Evolutionary conservation across 176 grass and related monocot genomes (phyloP), one percentile per base, ranked within the genome.

Genomic region (Phoenix dactylifera): DNA sequence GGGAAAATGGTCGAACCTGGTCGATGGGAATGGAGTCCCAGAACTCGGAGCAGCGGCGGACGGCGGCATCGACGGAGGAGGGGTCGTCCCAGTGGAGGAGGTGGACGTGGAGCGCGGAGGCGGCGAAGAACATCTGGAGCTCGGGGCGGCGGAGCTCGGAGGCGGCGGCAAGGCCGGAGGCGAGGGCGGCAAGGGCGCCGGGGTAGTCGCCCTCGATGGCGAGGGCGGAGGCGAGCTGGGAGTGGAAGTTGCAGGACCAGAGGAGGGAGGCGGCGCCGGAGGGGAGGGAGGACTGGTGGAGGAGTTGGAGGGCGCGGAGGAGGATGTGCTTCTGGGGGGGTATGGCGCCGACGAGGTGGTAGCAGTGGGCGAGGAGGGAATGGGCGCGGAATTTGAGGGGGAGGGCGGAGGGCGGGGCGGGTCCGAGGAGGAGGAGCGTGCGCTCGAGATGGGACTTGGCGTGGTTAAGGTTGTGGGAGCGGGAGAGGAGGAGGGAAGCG

Each of bases 51-150:
- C 73, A 70, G 15, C 64, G 74, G 5, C 28, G 67, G 26, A 82
- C 81, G 1, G 83, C 75, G 14, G 50, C 79, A 60, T 82, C 81
- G 0, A 91, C 87, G 5, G 79, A 70, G 23, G 57, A 9, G 4
- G 6, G 74, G 66, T 97, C 87, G 54, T 90, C 86, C 92, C 84
- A 97, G 78, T 83, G 83, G 49, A 97, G 84, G 20, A 91, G 66
- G 50, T 82, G 76, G n/a, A 88, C 76, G 69, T 97, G 93, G 52
- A 97, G 67, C 3, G 57, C 52, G 51, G 93, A 85, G 25, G 87
- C 87, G 0, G 93, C 87, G 20, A 97, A 97, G 76, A 97, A 97
- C 54, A 97, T 81, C 87, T 90, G 76, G 19, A 97, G 84, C 75
- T 97, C 84, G 18, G 84, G 79, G 49, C 67, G 80, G 24, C 64